These are phyloP conservation scores for Xylariaceae sp. DNA, from an alignment of 2,329 filamentous ascomycete genomes.

Conservation along the genomic window DNA sequence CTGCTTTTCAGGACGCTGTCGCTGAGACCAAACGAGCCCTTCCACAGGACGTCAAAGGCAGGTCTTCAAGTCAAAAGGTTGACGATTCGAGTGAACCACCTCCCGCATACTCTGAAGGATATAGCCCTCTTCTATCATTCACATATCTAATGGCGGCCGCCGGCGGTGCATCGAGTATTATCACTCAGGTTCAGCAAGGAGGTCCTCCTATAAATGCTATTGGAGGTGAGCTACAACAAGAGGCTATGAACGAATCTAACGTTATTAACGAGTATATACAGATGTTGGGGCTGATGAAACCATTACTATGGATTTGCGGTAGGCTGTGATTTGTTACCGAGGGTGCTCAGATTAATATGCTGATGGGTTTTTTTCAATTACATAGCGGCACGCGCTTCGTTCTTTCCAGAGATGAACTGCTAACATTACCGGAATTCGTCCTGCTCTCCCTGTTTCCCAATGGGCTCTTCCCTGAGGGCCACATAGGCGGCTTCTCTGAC, in stretches of 20 bases:
- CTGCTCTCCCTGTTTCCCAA: slow-evolving; percentile 97
- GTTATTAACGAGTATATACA: slow-evolving; percentile 36
- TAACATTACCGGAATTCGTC: slow-evolving; percentile 96
- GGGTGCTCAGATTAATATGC: slow-evolving; percentile 7
- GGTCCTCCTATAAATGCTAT: slow-evolving; percentile 87
- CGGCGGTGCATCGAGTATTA: slow-evolving; percentile 96
- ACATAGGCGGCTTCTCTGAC: slow-evolving; percentile 90
- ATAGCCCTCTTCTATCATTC: slow-evolving; percentile 88
- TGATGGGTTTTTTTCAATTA: slow-evolving; percentile 20
- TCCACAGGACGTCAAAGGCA: slow-evolving; percentile 78
- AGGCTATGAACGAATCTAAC: not conserved
- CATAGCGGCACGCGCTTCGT: slow-evolving; percentile 88
- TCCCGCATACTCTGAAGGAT: slow-evolving; percentile 93
- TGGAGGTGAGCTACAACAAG: slow-evolving; percentile 62
- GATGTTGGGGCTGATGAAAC: slow-evolving; percentile 90
- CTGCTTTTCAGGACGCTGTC: slow-evolving; percentile 52
- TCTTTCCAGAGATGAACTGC: slow-evolving; percentile 88
- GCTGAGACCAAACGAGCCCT: slow-evolving; percentile 84
- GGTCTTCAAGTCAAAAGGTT: slow-evolving; percentile 69
- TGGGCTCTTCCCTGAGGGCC: slow-evolving; percentile 94
- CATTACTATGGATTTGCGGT: slow-evolving; percentile 93
- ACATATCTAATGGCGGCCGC: slow-evolving; percentile 97
- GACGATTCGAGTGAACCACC: slow-evolving; percentile 84
- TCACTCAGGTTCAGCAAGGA: slow-evolving; percentile 97
- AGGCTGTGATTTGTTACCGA: slow-evolving; percentile 38